Base-by-base conservation (phyloP, 148 eudicot species). In the Linanthus parryae region DNA sequence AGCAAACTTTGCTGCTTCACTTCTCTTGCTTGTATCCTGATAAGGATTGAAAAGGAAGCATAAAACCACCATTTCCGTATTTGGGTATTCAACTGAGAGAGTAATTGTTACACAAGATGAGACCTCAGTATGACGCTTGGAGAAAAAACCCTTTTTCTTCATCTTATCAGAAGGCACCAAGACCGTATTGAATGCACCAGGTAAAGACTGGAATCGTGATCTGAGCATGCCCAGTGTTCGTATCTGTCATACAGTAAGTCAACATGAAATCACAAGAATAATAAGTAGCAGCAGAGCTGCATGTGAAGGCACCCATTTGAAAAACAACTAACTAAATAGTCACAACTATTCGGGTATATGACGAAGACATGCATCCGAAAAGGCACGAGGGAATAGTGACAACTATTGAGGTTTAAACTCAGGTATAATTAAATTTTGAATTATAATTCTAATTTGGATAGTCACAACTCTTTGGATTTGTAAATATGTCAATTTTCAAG, bases 211-310 rank as follows among this genome's bases (percentile, higher is more conserved):
- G 65, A 92, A 92, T 33, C 95, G 77, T 59, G 95, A 77, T 52
- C 96, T 69, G 57, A 94, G 79, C 99, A 94, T 94, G 54, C 64
- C 70, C 48, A 94, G 78, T 42, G 96, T 94, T 39, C 96, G 85
- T 44, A 94, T 88, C 99, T 94, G 75, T 43, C 38, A 37, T 58
- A 48, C 56, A 49, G 61, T 23, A 58, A 58, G 46, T 40, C n/a
- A 59, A n/a, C n/a, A n/a, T n/a, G n/a, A n/a, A n/a, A n/a, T n/a
- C n/a, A n/a, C n/a, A n/a, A n/a, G n/a, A n/a, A n/a, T n/a, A n/a
- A n/a, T n/a, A n/a, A n/a, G n/a, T n/a, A n/a, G n/a, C n/a, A n/a
- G n/a, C n/a, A n/a, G n/a, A n/a, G n/a, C n/a, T n/a, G n/a, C n/a
- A n/a, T n/a, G n/a, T n/a, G n/a, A n/a, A n/a, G n/a, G n/a, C n/a